These are phyloP conservation scores for Boletus albobrunnescens DNA, from an alignment of 1,284 basidiomycete species.

Conservation along the genomic window DNA sequence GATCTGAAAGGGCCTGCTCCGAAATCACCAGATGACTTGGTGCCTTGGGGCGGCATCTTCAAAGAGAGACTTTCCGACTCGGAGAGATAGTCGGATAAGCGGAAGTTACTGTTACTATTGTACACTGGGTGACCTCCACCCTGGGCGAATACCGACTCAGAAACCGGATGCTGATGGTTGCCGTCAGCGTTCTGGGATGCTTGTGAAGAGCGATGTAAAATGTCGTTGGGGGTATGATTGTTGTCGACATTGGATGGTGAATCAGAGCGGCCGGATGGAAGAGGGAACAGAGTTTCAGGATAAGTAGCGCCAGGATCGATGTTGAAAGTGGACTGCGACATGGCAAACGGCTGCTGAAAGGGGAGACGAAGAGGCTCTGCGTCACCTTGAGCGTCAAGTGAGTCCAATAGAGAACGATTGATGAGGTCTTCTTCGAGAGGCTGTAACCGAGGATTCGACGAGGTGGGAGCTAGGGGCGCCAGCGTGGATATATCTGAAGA, in stretches of 20 bases:
- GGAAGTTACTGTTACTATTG: conserved; percentile 42
- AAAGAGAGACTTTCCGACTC: conserved; percentile 38
- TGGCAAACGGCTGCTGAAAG: conserved; percentile 22
- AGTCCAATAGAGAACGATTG: conserved; percentile 75
- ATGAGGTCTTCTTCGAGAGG: conserved; percentile 74
- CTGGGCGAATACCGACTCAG: conserved; percentile 29
- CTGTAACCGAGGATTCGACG: conserved; percentile 47
- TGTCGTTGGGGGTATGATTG: conserved; percentile 36
- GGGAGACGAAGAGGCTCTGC: conserved; percentile 55
- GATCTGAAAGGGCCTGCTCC: conserved; percentile 34
- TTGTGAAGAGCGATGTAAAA: conserved; percentile 34
- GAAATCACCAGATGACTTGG: conserved; percentile 40
- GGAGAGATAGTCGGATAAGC: conserved; percentile 39
- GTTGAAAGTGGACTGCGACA: conserved; percentile 39
- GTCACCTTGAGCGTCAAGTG: conserved; percentile 75
- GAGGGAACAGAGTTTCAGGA: conserved; percentile 51
- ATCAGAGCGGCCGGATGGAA: conserved; percentile 44
- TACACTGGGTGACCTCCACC: conserved; percentile 41
- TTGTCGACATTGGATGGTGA: conserved; percentile 42
- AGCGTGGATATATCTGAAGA: conserved; percentile 42
- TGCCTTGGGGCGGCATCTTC: conserved; percentile 37
- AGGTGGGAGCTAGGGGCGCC: conserved; percentile 58
- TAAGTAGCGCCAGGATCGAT: conserved; percentile 51
- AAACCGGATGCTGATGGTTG: conserved; percentile 33
- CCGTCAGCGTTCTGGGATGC: conserved; percentile 35